These are phyloP conservation scores for Neofusicoccum ribis DNA, from an alignment of 2,329 filamentous ascomycete species.

Conservation along the genomic window DNA sequence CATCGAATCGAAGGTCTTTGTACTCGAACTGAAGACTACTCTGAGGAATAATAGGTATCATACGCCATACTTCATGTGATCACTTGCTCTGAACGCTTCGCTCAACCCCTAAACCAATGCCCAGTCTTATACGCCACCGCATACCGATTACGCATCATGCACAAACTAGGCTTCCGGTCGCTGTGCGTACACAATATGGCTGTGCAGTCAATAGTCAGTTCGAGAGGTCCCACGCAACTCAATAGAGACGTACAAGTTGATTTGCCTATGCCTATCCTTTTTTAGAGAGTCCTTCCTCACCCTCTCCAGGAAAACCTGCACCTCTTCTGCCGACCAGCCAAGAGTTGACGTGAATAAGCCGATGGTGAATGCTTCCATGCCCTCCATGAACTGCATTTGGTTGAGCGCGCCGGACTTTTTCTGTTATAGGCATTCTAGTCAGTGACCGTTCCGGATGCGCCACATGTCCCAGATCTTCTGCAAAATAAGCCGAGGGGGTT, in stretches of 20 bases:
- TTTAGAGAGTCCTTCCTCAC: conserved; percentile 28
- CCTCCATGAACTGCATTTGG: conserved; percentile 43
- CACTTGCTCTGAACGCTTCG: background rate
- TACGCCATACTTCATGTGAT: background rate
- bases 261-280: background rate
- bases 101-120: background rate
- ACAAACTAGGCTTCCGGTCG: background rate
- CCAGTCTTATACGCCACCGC: background rate
- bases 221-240: background rate
- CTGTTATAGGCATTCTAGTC: background rate
- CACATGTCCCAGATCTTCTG: background rate
- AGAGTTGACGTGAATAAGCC: conserved; percentile 43
- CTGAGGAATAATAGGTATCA: no score
- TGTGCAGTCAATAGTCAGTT: background rate
- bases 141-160: background rate
- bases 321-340: conserved; percentile 45
- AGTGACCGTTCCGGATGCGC: background rate
- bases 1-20: background rate
- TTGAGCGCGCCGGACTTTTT: conserved; percentile 30
- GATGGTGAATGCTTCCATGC: conserved; percentile 45
- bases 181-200: conserved; percentile 3
- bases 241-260: conserved; percentile 3
- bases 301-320: conserved; percentile 39
- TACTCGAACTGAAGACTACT: no score
- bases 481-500: background rate